These are phyloP conservation scores for Harringtonia lauricola DNA, from an alignment of 2,329 filamentous ascomycete genomes.

Conservation along the genomic window DNA sequence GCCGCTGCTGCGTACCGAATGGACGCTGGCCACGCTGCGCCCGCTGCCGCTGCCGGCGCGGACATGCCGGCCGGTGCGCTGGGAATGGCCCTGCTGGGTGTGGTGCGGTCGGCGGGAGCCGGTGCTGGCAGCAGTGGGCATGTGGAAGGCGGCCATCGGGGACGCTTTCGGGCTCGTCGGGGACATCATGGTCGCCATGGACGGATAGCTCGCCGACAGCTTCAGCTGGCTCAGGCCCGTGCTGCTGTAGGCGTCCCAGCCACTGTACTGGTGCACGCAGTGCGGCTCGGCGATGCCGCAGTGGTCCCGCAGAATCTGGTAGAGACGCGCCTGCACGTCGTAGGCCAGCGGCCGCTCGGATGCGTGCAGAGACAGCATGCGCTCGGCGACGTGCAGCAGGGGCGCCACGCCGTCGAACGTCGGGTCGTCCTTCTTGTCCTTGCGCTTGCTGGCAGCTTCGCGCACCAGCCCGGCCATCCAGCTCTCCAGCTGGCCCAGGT, in stretches of 20 bases:
- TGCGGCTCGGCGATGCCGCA: slow-evolving; percentile 39
- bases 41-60: background rate
- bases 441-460: slow-evolving; percentile 29
- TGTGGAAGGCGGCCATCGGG: too few relatives aligned
- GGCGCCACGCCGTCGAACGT: slow-evolving; percentile 40
- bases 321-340: slow-evolving; percentile 40
- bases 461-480: slow-evolving; percentile 56
- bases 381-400: slow-evolving; percentile 38
- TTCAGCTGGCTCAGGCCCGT: slow-evolving; percentile 20
- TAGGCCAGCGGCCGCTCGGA: slow-evolving; percentile 39
- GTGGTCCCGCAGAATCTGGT: slow-evolving; percentile 37
- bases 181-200: slow-evolving; percentile 9
- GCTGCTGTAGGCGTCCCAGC: slow-evolving; percentile 15
- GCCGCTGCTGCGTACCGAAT: slow-evolving; percentile 10
- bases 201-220: too few relatives aligned
- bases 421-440: slow-evolving; percentile 24
- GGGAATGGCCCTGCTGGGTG: too few relatives aligned
- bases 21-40: background rate
- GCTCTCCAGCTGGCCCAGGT: slow-evolving; percentile 53
- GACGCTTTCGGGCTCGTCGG: too few relatives aligned
- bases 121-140: too few relatives aligned
- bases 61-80: background rate
- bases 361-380: slow-evolving; percentile 43
- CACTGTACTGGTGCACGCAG: slow-evolving; percentile 38
- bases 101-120: too few relatives aligned